Evolutionary conservation across 2,329 filamentous ascomycete species (phyloP), one percentile per base, ranked within the genome.

Genomic region (Aspergillus novoparasiticus): DNA sequence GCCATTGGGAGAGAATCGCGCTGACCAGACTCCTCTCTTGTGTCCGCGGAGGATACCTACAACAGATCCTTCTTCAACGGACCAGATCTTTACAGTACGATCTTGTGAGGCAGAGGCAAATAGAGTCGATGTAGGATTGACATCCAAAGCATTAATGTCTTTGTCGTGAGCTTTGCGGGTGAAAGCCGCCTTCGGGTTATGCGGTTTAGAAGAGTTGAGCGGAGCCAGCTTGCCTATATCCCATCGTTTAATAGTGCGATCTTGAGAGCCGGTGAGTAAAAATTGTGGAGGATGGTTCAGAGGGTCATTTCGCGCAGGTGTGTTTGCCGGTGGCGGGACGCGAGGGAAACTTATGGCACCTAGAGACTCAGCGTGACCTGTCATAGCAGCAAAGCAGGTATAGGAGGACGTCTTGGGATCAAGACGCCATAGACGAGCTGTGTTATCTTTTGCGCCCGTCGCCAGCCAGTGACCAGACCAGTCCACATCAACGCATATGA

Each of bases 31-130:
- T 76, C 96, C 95, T 76, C 95, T 88, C 74, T 92, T 92, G 78
- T 99, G 96, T 1, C 96, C 96, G 60, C 92, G 88, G 21, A 99
- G 86, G 36, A 99, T 93, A 67, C 95, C 96, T 66, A 95, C 88
- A 0, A 94, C 91, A 71, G 97, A 93, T 23, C 96, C 94, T 75
- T 95, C 92, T 68, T 94, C 90, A 8, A 90, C 85, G 9, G 94
- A 95, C 91, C 94, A 99, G 63, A 99, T 95, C 81, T 98, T 99
- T 69, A 98, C 93, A 0, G 93, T 96, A 69, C 93, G 92, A 76
- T 99, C 95, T 79, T 99, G 95, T 6, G 94, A 98, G 34, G 95
- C 94, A 1, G 95, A 97, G 3, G 94, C 96, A 73, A 99, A 98
- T 1, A 97, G 80, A n/a, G 89, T 87, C 5, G 87, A 87, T 1